Evolutionary conservation across 2,329 filamentous ascomycete species (phyloP), one percentile per base, ranked within the genome.

Genomic region (Setomelanomma holmii): DNA sequence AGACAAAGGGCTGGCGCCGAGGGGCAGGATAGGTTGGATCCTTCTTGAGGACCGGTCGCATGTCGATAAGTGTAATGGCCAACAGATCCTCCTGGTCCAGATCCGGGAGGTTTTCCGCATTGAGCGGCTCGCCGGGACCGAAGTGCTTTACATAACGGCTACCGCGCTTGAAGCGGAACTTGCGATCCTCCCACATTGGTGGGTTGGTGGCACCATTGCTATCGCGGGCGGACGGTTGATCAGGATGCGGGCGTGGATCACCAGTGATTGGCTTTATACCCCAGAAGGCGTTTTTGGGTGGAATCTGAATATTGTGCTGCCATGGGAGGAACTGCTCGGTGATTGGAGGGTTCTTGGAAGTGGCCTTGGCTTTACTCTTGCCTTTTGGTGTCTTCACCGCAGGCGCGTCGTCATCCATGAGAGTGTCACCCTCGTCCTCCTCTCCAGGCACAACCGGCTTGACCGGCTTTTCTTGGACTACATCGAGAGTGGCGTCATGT

Each of bases 161-260:
- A 4, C 65, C 66, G 1, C 48, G 50, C 45, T 62, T 58, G 46
- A 67, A 63, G 0, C 57, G 61, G 11, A 47, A 60, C 11, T 62
- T 62, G 5, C 65, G 62, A 20, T 71, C 63, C 33, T 73, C 66
- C 65, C 64, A 72, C 5, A 73, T 40, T 0, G 63, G 46, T 4
- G 64, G 63, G 8, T 49, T 45, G 0, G 62, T 63, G 3, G 56
- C 56, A 0, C 53, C 67, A 36, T 66, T 51, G 47, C 58, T 66
- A 12, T 42, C 50, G 2, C 63, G 59, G 3, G 64, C 64, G 4
- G 61, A 45, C 1, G 63, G 67, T 11, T 64, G 60, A 5, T 45
- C 30, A 0, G 58, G 46, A 14, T 55, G 45, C 1, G 67, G 56
- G 5, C 56, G 42, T 7, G 56, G 40, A 20, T 50, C 55, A 40